A percentile compares a stretch with the other conserved stretches of the same genome.
phyloP scores from a whole-genome alignment of 345 rosid species.

The Eucalyptus tenuipes region DNA sequence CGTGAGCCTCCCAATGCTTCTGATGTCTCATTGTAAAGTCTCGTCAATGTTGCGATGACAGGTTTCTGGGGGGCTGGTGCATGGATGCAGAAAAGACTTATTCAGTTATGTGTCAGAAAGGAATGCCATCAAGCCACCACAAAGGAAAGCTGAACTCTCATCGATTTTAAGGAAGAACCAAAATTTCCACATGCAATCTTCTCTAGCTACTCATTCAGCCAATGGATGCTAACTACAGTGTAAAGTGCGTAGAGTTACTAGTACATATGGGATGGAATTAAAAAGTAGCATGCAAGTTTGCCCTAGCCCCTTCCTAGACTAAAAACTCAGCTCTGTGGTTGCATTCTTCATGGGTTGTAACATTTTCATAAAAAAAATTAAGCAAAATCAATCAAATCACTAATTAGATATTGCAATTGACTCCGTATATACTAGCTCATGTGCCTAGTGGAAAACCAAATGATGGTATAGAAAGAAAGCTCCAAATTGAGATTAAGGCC shows the following conservation, averaged over 20 bases:
- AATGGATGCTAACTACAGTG: not conserved
- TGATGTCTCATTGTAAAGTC: conserved; percentile 93
- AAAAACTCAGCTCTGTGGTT: not conserved
- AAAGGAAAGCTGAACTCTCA: not conserved
- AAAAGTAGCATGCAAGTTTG: not conserved
- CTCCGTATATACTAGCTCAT: not conserved
- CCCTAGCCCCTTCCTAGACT: not conserved
- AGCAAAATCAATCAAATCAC: not conserved
- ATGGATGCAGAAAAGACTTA: not conserved
- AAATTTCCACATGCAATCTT: not conserved
- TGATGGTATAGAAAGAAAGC: not conserved
- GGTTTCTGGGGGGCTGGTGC: conserved; percentile 65
- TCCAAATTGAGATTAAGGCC: not conserved
- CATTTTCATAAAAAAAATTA: not conserved
- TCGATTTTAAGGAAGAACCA: not conserved
- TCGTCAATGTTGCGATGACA: conserved; percentile 63
- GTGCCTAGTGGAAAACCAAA: not conserved
- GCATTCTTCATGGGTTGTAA: not conserved
- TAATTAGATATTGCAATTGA: not conserved
- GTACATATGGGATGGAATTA: not conserved
- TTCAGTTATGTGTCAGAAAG: not conserved
- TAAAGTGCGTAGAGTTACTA: not conserved
- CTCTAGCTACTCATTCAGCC: not conserved
- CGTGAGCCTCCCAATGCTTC: conserved; percentile 91
- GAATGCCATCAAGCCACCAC: not conserved